Conservation (phyloP, 2,329 filamentous ascomycete species). For the Sporothrix euskadiensis region DNA sequence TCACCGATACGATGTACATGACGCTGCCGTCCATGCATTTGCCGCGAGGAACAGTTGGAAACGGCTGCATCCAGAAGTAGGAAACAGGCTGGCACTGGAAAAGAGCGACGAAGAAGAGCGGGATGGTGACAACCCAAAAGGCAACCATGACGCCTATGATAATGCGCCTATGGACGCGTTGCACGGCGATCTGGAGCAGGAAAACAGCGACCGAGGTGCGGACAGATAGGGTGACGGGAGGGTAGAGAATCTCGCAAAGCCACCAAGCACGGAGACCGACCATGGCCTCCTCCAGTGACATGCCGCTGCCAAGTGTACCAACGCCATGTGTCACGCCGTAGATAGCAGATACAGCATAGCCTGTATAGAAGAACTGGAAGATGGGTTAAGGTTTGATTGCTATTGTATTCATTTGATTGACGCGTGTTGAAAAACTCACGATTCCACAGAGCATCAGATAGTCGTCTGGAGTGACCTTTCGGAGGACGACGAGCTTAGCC, state of each 20-base stretch:
- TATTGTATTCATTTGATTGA: not conserved
- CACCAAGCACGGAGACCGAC: constrained; percentile 43
- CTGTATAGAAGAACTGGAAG: constrained; percentile 41
- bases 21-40: constrained; percentile 45
- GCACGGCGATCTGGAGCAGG: constrained; percentile 44
- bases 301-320: constrained; percentile 35
- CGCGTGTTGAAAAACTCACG: constrained; percentile 38
- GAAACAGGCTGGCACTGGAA: constrained; percentile 53
- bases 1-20: constrained; percentile 47
- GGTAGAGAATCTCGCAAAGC: constrained; percentile 45
- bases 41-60: constrained; percentile 38
- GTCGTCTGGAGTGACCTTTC: constrained; percentile 49
- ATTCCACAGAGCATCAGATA: constrained; percentile 49
- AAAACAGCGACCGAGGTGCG: constrained; percentile 47
- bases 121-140: constrained; percentile 33
- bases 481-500: constrained; percentile 47
- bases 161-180: constrained; percentile 40
- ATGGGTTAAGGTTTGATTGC: not conserved
- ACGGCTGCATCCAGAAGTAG: constrained; percentile 50
- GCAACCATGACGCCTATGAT: constrained; percentile 43
- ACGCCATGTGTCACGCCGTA: constrained; percentile 40
- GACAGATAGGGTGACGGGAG: constrained; percentile 43
- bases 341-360: constrained; percentile 39
- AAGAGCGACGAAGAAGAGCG: constrained; percentile 33
- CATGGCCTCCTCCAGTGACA: constrained; percentile 34